A percentile compares a stretch with the other conserved stretches of the same genome.
Evolutionary conservation across 305 asterid species (phyloP).

Genomic region (Petunia hybrid): DNA sequence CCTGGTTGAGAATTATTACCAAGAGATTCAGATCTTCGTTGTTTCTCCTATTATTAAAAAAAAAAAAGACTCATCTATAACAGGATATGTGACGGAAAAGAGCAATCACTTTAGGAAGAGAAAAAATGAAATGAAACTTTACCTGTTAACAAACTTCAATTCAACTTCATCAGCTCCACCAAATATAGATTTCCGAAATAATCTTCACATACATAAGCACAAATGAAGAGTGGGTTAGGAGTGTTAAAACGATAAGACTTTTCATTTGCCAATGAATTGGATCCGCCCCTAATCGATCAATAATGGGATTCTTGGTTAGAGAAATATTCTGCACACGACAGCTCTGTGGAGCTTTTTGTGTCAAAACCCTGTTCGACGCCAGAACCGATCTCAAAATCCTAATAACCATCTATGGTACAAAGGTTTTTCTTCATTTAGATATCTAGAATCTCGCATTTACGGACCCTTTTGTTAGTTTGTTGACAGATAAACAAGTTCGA

Average conservation of each 20-base stretch:
- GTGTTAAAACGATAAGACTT: no score
- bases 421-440: conserved; percentile 22
- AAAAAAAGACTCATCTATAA: conserved; percentile 26
- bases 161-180: conserved; percentile 99
- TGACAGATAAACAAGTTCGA: not conserved
- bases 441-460: not conserved
- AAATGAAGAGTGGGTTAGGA: not conserved
- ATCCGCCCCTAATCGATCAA: no score
- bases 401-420: not conserved
- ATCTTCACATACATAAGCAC: conserved; percentile 50
- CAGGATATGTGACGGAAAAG: conserved; percentile 26
- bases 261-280: no score
- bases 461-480: not conserved
- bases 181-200: conserved; percentile 88
- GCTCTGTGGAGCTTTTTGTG: no score
- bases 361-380: no score
- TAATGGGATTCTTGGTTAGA: no score
- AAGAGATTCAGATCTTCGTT: conserved; percentile 82
- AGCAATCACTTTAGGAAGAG: conserved; percentile 27
- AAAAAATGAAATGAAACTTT: conserved; percentile 35
- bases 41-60: conserved; percentile 66
- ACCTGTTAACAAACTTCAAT: conserved; percentile 93
- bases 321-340: no score
- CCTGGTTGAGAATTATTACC: conserved; percentile 87
- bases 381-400: no score